These are phyloP conservation scores for Penicillium crustosum DNA, from an alignment of 2,329 filamentous ascomycete species.

Conservation along the genomic window DNA sequence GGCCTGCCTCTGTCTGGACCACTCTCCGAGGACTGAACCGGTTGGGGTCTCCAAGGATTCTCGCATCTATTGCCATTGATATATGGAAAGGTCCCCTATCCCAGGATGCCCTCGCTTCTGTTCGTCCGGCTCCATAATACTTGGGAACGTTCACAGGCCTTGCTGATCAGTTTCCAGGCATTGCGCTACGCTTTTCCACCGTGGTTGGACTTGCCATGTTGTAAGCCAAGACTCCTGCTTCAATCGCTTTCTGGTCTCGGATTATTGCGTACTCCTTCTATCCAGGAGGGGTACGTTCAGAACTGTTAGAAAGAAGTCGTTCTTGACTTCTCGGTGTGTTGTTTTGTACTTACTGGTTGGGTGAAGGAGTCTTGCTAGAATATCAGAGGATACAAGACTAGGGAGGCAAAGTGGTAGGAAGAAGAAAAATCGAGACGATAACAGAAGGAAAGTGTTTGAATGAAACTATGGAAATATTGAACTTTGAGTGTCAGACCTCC, in stretches of 20 bases:
- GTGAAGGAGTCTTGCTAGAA: background rate
- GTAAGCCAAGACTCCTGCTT: background rate
- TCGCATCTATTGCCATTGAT: background rate
- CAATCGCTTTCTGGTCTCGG: background rate
- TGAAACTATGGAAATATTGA: background rate
- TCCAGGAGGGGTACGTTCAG: background rate
- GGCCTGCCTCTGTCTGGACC: background rate
- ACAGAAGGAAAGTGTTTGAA: slow-evolving; percentile 1
- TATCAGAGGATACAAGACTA: background rate
- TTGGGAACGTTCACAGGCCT: background rate
- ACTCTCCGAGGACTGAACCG: background rate
- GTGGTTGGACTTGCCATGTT: background rate
- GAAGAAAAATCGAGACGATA: background rate
- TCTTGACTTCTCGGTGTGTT: background rate
- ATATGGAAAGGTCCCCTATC: background rate
- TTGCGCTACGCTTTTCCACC: background rate
- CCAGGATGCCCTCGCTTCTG: background rate
- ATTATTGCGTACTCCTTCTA: background rate
- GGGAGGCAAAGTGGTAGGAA: background rate
- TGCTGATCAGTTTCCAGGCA: background rate
- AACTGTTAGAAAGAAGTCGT: background rate
- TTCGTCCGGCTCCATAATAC: background rate
- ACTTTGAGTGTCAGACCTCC: background rate
- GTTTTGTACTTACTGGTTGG: background rate
- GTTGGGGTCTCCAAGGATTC: background rate